A percentile compares a stretch with the other conserved stretches of the same genome.
Evolutionary conservation across 2,329 filamentous ascomycete genomes (phyloP).

Genomic region (Fusarium luffae): DNA sequence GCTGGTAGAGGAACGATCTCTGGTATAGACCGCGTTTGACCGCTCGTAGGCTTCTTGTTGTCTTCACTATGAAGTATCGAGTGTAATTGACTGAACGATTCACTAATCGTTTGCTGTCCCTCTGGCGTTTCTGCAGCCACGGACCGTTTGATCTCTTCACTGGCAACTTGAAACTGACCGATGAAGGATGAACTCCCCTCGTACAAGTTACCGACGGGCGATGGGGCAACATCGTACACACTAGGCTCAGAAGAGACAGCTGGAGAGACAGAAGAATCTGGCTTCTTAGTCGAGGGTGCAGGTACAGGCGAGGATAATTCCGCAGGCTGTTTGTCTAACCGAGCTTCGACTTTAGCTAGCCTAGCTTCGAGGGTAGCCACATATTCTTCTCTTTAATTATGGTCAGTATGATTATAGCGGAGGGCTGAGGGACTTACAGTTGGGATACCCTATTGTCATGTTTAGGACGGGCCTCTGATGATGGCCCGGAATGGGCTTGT

Average conservation of each 20-base stretch:
- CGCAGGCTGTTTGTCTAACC: constrained; percentile 3
- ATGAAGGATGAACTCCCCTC: constrained; percentile 37
- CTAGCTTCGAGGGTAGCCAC: constrained; percentile 18
- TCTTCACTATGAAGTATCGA: not conserved
- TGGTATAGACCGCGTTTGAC: not conserved
- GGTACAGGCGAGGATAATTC: not conserved
- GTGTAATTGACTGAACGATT: constrained; percentile 24
- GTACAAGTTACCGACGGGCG: constrained; percentile 9
- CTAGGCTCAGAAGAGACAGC: constrained; percentile 1
- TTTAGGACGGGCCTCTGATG: constrained; percentile 17
- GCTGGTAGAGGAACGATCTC: constrained; percentile 15
- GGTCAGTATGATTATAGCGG: not conserved
- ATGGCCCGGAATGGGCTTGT: constrained; percentile 11
- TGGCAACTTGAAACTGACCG: constrained; percentile 28
- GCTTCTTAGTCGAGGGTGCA: not conserved
- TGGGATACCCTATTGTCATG: constrained; percentile 24
- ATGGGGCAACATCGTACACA: not conserved
- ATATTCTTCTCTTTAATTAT: constrained; percentile 18
- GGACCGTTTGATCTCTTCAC: constrained; percentile 26
- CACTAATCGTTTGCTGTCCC: constrained; percentile 26
- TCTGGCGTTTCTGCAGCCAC: constrained; percentile 24
- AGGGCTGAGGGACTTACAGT: not conserved
- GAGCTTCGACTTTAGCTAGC: constrained; percentile 25
- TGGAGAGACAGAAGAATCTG: not conserved
- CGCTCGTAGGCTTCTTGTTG: not conserved